Percentiles rank a stretch among this genome's conserved stretches.
phyloP scores from a whole-genome alignment of 1,284 basidiomycete genomes.

The Trametes sp. region DNA sequence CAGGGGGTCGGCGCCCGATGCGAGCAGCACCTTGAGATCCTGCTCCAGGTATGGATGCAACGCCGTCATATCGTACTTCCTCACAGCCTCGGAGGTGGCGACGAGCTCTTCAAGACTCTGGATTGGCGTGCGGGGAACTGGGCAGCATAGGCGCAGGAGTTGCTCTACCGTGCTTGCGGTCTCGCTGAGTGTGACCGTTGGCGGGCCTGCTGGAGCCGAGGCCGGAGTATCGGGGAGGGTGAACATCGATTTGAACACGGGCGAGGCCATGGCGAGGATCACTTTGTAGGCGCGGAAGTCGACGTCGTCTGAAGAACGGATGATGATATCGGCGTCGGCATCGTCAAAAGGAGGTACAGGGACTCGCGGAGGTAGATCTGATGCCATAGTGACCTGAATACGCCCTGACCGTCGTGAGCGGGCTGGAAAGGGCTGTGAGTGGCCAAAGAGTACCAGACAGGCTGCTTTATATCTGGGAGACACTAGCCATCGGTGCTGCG shows the following conservation, averaged over 20 bases:
- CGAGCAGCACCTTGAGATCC: neutral
- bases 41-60: conserved; percentile 1
- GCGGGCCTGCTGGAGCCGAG: neutral
- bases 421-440: neutral
- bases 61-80: conserved; percentile 13
- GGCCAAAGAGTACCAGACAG: no score
- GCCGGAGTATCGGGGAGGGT: neutral
- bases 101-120: neutral
- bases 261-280: conserved; percentile 10
- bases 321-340: conserved; percentile 5
- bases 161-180: conserved; percentile 1
- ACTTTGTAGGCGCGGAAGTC: conserved; percentile 16
- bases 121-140: conserved; percentile 5
- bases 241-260: conserved; percentile 14
- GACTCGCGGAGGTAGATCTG: neutral
- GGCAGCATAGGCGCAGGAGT: conserved; percentile 8
- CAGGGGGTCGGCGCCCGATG: neutral
- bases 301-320: conserved; percentile 14
- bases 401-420: neutral
- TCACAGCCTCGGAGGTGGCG: neutral
- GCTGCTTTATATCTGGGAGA: neutral
- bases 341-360: conserved; percentile 19
- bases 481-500: neutral
- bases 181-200: conserved; percentile 5
- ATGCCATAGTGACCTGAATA: neutral